Evolutionary conservation across 2,329 filamentous ascomycete species (phyloP).

Genomic region (Pseudocercospora musae): DNA sequence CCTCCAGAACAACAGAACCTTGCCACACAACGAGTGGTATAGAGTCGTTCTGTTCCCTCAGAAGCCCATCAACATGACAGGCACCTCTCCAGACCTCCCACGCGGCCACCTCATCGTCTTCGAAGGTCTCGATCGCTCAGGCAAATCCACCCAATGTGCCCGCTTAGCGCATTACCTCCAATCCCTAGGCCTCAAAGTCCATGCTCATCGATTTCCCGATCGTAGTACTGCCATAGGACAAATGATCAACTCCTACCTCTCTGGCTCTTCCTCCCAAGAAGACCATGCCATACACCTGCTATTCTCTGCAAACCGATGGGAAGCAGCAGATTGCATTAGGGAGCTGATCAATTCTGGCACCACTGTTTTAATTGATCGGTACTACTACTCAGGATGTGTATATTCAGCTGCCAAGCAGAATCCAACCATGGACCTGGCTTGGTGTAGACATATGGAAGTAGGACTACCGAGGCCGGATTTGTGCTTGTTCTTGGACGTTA

Average conservation of each 20-base stretch:
- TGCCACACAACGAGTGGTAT: not conserved
- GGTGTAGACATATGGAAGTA: constrained; percentile 80
- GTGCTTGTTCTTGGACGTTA: constrained; percentile 82
- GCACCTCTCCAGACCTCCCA: not conserved
- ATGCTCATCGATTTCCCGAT: constrained; percentile 68
- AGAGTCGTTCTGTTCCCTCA: too few species aligned
- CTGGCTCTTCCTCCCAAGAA: constrained; percentile 67
- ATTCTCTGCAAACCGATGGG: constrained; percentile 91
- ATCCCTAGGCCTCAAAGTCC: constrained; percentile 50
- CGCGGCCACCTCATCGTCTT: constrained; percentile 74
- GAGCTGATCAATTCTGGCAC: constrained; percentile 59
- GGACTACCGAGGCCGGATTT: constrained; percentile 85
- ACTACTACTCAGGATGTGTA: constrained; percentile 91
- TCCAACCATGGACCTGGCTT: constrained; percentile 64
- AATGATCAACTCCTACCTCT: constrained; percentile 82
- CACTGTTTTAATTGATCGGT: constrained; percentile 83
- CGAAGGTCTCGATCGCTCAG: constrained; percentile 84
- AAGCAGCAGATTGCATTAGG: constrained; percentile 50
- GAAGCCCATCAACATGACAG: not conserved
- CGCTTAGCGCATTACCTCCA: constrained; percentile 57
- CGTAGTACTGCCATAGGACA: constrained; percentile 78
- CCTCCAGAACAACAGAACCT: not conserved
- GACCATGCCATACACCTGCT: constrained; percentile 88
- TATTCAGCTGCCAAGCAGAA: constrained; percentile 88
- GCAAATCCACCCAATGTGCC: constrained; percentile 87